Evolutionary conservation across 371 early-diverging fungal species (phyloP).

Genomic region (Enteropsectra breve): DNA sequence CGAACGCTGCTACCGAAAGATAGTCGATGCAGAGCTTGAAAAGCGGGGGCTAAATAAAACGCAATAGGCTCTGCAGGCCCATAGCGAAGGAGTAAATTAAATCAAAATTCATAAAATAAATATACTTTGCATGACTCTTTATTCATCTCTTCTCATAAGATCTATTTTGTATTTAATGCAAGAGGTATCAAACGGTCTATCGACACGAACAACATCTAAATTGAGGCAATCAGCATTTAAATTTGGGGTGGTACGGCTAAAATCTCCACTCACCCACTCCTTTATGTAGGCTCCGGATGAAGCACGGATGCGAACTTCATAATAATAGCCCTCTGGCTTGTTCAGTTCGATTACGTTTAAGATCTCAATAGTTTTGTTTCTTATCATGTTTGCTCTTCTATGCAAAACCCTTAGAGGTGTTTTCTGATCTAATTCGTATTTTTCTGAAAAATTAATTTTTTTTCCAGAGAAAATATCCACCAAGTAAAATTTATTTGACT

Average conservation of each 20-base stretch:
- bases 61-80: no score
- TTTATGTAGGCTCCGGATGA: slow-evolving; percentile 88
- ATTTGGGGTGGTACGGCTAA: slow-evolving; percentile 76
- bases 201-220: slow-evolving; percentile 72
- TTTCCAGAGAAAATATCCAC: slow-evolving; percentile 22
- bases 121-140: background rate
- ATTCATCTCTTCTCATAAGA: background rate
- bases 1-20: slow-evolving; percentile 30
- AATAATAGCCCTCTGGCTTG: slow-evolving; percentile 21
- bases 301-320: slow-evolving; percentile 23
- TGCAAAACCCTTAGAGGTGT: slow-evolving; percentile 80
- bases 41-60: no score
- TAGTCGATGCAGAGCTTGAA: slow-evolving; percentile 13
- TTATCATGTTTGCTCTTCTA: slow-evolving; percentile 52
- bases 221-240: slow-evolving; percentile 68
- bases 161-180: background rate
- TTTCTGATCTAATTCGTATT: slow-evolving; percentile 66
- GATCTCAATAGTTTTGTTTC: slow-evolving; percentile 38
- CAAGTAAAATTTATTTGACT: slow-evolving; percentile 41
- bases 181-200: slow-evolving; percentile 36
- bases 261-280: slow-evolving; percentile 89
- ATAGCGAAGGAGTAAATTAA: background rate
- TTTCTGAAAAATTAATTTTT: slow-evolving; percentile 17
- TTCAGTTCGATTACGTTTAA: background rate
- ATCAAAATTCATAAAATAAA: background rate